Evolutionary conservation across 345 rosid genomes (phyloP).

Genomic region (Salix suchowensis): DNA sequence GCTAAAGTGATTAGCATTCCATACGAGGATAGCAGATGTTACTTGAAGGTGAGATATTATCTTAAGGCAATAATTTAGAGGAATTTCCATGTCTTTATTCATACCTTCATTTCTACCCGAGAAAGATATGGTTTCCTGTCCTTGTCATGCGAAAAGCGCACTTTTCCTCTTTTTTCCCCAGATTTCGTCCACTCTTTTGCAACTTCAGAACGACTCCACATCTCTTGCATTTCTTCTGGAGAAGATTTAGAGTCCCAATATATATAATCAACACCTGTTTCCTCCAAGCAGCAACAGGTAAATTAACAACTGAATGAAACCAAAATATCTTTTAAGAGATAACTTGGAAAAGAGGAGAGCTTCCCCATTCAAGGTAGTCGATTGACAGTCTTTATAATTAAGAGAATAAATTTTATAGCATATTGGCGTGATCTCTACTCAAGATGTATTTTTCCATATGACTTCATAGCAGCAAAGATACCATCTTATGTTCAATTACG

Average conservation of each 20-base stretch:
- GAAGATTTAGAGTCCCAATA: conserved; percentile 72
- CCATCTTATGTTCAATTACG: not conserved
- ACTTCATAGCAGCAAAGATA: not conserved
- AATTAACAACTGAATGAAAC: not conserved
- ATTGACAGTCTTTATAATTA: not conserved
- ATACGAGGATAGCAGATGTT: not conserved
- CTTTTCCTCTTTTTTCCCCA: conserved; percentile 62
- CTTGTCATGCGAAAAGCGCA: conserved; percentile 67
- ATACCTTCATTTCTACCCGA: conserved; percentile 72
- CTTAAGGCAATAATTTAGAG: not conserved
- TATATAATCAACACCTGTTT: conserved; percentile 37
- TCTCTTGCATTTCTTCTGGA: conserved; percentile 76
- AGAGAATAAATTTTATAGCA: not conserved
- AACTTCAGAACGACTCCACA: conserved; percentile 74
- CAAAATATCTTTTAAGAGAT: too few species aligned
- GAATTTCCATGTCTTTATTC: not conserved
- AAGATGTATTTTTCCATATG: not conserved
- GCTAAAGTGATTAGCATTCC: not conserved
- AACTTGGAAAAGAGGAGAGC: not conserved
- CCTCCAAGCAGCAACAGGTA: conserved; percentile 11
- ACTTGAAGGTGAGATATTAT: not conserved
- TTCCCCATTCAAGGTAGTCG: not conserved
- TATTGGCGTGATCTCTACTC: not conserved
- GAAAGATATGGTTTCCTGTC: conserved; percentile 69
- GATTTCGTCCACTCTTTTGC: conserved; percentile 76